Base-by-base conservation (phyloP, 163 green algal genomes). In the Coccomyxa subellipsoidea region DNA sequence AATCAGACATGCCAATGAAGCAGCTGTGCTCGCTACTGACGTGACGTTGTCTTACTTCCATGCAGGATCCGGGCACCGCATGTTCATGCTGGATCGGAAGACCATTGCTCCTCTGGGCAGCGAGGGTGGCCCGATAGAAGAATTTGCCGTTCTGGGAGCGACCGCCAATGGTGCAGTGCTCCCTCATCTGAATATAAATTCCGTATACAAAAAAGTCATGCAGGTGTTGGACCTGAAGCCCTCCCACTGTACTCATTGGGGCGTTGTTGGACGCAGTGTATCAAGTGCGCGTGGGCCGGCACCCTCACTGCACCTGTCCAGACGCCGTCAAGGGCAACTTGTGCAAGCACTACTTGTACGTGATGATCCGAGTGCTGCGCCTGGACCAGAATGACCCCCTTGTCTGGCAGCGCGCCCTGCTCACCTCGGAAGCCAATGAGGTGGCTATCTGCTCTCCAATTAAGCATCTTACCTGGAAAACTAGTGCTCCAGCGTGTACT, bases 311-410 rank as follows among this genome's bases (percentile, higher is more conserved):
- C 88, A 89, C 83, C 70, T 95, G 92, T 82, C 91, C 91, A 18
- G 92, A 95, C 83, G 75, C 80, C 39, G 80, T 18, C n/a, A 73
- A 36, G 18, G 29, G 66, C 31, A 73, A 73, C 27, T 69, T 93
- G 38, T 95, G 92, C 91, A 94, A 94, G 86, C 92, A 95, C 87
- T 82, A 90, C 7, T 89, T 95, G 12, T 95, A 94, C 76, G 87
- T 92, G 34, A 87, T 92, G 86, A 81, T 95, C 79, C 82, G 92
- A 18, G 92, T 94, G 83, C 88, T 95, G 75, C 80, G 85, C 38
- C 82, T 91, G 69, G 18, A 31, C 0, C 39, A 54, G 1, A 66
- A 89, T 77, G 84, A 94, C 75, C 86, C 87, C 0, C 38, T 93
- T 25, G 86, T 95, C 10, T 95, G 91, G 91, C 92, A 95, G 88